phyloP scores from a whole-genome alignment of 192 early-diverging fungal species.

The Coemansia sp. region DNA sequence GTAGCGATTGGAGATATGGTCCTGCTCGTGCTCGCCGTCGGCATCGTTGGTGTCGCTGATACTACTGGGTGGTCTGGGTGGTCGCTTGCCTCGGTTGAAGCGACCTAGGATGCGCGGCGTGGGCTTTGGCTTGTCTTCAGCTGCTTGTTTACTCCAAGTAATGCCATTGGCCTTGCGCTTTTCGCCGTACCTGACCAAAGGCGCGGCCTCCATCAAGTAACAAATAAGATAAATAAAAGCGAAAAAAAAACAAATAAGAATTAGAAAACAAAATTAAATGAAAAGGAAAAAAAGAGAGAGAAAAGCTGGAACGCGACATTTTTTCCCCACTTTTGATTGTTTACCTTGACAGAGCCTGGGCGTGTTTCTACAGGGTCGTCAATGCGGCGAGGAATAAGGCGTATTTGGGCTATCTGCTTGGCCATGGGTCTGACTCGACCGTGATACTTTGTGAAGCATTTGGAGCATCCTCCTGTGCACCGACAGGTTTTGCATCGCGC shows the following conservation, averaged over 20 bases:
- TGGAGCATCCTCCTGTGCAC: no score
- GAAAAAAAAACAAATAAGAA: neutral
- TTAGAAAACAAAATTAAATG: neutral
- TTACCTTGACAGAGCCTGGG: neutral
- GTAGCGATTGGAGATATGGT: neutral
- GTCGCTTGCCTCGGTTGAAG: slow-evolving; percentile 2
- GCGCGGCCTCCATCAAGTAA: neutral
- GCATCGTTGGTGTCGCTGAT: slow-evolving; percentile 15
- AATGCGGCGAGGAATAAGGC: no score
- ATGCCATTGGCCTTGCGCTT: neutral
- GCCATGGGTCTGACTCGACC: no score
- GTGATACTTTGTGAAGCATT: no score
- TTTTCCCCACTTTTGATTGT: neutral
- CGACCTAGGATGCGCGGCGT: slow-evolving; percentile 25
- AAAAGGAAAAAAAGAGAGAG: neutral
- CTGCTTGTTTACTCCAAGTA: neutral
- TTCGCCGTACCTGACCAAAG: neutral
- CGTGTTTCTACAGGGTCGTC: neutral
- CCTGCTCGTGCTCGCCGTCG: slow-evolving; percentile 10
- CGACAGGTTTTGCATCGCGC: no score
- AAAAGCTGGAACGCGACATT: no score
- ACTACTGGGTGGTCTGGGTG: slow-evolving; percentile 8
- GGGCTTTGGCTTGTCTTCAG: neutral
- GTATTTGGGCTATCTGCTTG: no score
- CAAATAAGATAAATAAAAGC: neutral